Conservation (phyloP, 2,329 filamentous ascomycete genomes). For the Colletotrichum cordylinicola region DNA sequence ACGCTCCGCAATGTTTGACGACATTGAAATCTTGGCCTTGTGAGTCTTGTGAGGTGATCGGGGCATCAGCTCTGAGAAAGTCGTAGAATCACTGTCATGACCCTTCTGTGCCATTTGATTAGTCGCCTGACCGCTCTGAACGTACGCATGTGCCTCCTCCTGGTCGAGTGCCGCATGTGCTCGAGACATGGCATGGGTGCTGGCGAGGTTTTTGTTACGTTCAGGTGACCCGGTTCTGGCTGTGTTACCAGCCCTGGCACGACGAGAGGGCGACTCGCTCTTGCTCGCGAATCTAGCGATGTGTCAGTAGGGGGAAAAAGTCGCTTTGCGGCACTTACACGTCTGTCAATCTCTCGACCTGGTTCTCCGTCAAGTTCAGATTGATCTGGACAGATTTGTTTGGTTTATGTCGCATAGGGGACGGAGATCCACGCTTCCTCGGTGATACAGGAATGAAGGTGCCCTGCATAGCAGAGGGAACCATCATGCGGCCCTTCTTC, state of each 20-base stretch:
- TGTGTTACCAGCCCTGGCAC: conserved; percentile 21
- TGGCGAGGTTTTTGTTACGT: conserved; percentile 16
- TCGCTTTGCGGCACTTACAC: conserved; percentile 38
- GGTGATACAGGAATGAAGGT: conserved; percentile 43
- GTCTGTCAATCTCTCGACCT: conserved; percentile 53
- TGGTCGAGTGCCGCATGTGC: not conserved
- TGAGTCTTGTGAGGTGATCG: not conserved
- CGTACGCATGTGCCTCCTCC: not conserved
- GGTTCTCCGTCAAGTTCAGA: conserved; percentile 53
- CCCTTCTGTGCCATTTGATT: not conserved
- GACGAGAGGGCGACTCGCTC: conserved; percentile 30
- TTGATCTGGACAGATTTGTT: conserved; percentile 50
- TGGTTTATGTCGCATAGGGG: conserved; percentile 36
- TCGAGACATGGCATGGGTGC: not conserved
- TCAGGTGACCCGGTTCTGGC: conserved; percentile 26
- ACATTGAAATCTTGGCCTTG: not conserved
- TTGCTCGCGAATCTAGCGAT: conserved; percentile 37
- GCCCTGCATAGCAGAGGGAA: conserved; percentile 34
- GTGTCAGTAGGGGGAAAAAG: conserved; percentile 9
- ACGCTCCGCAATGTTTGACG: conserved; percentile 19
- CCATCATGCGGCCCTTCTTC: not conserved
- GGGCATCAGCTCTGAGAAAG: conserved; percentile 19
- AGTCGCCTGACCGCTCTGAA: not conserved
- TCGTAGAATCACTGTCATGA: conserved; percentile 9
- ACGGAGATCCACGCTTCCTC: conserved; percentile 37